Conservation (phyloP, 1,284 basidiomycete genomes). For the Ustanciosporium gigantosporum region DNA sequence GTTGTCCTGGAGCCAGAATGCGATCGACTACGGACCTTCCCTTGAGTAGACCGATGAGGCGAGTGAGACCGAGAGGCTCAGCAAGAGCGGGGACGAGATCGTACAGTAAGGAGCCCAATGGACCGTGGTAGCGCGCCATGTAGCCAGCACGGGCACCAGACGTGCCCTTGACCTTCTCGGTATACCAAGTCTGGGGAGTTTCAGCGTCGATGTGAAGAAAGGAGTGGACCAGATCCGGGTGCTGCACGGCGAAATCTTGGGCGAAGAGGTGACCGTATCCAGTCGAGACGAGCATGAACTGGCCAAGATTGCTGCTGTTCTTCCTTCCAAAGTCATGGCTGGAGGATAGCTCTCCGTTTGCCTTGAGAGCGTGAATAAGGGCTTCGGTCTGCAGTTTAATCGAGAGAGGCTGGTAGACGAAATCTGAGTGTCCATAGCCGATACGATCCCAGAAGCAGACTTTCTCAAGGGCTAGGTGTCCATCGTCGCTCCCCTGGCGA, state of each 20-base stretch:
- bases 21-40: constrained; percentile 35
- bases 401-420: constrained; percentile 26
- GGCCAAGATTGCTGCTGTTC: constrained; percentile 12
- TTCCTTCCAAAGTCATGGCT: neutral
- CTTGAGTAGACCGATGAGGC: constrained; percentile 34
- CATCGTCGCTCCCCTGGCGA: constrained; percentile 19
- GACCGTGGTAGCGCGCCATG: constrained; percentile 19
- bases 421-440: constrained; percentile 42
- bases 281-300: constrained; percentile 44
- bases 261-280: constrained; percentile 44
- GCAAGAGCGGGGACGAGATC: constrained; percentile 39
- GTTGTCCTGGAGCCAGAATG: constrained; percentile 34
- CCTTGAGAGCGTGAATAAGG: constrained; percentile 22
- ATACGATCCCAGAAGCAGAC: constrained; percentile 48
- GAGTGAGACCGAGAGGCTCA: constrained; percentile 31
- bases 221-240: constrained; percentile 45
- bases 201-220: constrained; percentile 46
- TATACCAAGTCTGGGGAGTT: constrained; percentile 41
- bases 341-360: constrained; percentile 6
- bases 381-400: constrained; percentile 30
- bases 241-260: constrained; percentile 42
- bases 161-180: constrained; percentile 9
- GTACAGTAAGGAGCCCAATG: constrained; percentile 24
- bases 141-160: constrained; percentile 44
- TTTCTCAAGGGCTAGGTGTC: constrained; percentile 35